These are phyloP conservation scores for Bruguiera parviflora DNA, from an alignment of 345 rosid genomes.

Conservation along the genomic window DNA sequence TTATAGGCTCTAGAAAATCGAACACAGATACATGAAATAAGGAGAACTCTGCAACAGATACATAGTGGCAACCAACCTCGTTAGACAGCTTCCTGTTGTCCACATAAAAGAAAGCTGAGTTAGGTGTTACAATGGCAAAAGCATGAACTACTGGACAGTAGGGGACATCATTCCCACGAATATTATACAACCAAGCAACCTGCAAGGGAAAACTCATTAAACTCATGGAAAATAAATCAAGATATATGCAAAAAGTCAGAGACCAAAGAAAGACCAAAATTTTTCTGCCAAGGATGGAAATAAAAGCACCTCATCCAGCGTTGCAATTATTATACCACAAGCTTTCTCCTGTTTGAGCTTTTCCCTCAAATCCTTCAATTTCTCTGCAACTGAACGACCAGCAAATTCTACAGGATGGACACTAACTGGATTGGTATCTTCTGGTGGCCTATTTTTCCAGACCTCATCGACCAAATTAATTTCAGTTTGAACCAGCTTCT, in stretches of 20 bases:
- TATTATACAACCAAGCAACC: constrained; percentile 98
- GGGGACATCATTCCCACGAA: constrained; percentile 88
- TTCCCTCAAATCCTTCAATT: constrained; percentile 60
- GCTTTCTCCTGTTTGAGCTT: constrained; percentile 54
- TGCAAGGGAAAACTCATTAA: constrained; percentile 30
- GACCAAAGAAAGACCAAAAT: not conserved
- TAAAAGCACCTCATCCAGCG: constrained; percentile 78
- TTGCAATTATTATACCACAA: constrained; percentile 59
- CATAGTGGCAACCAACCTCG: constrained; percentile 43
- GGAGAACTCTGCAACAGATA: constrained; percentile 6
- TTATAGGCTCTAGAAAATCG: too few species aligned
- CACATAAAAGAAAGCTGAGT: constrained; percentile 70
- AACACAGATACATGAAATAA: not conserved
- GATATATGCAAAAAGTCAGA: not conserved
- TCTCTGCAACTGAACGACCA: constrained; percentile 61
- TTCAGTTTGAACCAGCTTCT: constrained; percentile 63
- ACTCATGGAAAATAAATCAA: constrained; percentile 1
- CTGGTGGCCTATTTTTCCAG: constrained; percentile 71
- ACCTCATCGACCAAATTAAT: constrained; percentile 80
- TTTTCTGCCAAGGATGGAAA: constrained; percentile 1
- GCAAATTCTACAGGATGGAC: constrained; percentile 70
- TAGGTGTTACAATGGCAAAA: constrained; percentile 68
- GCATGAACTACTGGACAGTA: constrained; percentile 94
- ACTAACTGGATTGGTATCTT: constrained; percentile 52
- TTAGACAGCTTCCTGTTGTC: constrained; percentile 70